Evolutionary conservation across 129 eudicot genomes (phyloP).

Genomic region (Dittrichia graveolens): DNA sequence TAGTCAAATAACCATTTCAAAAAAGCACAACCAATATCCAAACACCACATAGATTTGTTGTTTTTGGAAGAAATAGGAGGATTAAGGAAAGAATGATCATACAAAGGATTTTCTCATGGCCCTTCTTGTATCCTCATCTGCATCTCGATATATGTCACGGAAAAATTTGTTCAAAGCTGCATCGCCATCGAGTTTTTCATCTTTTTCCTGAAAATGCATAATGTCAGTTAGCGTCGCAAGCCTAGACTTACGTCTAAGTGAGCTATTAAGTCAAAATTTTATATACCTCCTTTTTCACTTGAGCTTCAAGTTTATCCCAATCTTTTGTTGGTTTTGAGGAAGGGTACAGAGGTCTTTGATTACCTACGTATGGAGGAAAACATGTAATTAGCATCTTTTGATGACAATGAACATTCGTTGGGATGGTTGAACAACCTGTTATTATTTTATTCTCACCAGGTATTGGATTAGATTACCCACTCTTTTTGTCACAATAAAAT

Average conservation of each 20-base stretch:
- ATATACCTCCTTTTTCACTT: slow-evolving; percentile 86
- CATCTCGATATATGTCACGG: slow-evolving; percentile 75
- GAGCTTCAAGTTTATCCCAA: slow-evolving; percentile 98
- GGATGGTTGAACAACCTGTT: not conserved
- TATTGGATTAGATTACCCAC: not conserved
- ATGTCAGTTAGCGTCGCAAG: not conserved
- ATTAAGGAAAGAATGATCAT: slow-evolving; percentile 35
- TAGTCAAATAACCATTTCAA: no score
- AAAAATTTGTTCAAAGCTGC: slow-evolving; percentile 96
- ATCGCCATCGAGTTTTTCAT: slow-evolving; percentile 96
- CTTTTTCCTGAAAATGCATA: slow-evolving; percentile 76
- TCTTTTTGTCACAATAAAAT: not conserved
- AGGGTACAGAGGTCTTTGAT: slow-evolving; percentile 69
- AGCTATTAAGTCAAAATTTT: not conserved
- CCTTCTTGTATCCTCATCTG: slow-evolving; percentile 88
- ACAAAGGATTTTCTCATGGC: slow-evolving; percentile 99
- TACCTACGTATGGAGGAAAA: slow-evolving; percentile 37
- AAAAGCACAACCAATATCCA: no score
- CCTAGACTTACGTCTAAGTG: not conserved
- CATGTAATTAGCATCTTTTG: slow-evolving; percentile 18
- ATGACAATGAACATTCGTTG: not conserved
- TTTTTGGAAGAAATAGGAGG: not conserved
- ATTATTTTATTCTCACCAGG: no score
- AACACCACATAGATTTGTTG: not conserved
- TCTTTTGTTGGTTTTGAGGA: slow-evolving; percentile 74